A percentile compares a stretch with the other conserved stretches of the same genome.
phyloP scores from a whole-genome alignment of 1,284 basidiomycete species.

The Boletellus deceptivus region DNA sequence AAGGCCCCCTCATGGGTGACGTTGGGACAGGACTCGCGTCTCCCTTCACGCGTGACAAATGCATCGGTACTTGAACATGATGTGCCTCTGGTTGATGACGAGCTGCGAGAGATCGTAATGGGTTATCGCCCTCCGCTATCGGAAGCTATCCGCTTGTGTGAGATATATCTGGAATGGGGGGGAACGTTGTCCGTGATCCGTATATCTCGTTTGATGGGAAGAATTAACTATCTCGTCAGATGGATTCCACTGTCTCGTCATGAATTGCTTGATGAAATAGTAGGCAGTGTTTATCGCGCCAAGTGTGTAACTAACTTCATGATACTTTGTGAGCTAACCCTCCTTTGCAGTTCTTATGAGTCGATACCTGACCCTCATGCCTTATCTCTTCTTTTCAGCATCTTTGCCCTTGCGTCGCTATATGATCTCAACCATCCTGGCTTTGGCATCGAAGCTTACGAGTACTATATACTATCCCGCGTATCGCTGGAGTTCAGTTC shows the following conservation, averaged over 20 bases:
- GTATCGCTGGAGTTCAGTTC: conserved; percentile 48
- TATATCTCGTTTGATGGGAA: background rate
- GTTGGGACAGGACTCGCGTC: conserved; percentile 27
- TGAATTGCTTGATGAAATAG: conserved; percentile 51
- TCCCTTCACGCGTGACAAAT: conserved; percentile 34
- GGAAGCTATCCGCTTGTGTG: conserved; percentile 53
- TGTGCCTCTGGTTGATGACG: conserved; percentile 29
- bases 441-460: conserved; percentile 50
- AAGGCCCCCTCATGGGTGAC: conserved; percentile 20
- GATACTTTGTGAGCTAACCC: conserved; percentile 7
- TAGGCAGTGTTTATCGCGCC: conserved; percentile 45
- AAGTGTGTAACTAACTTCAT: conserved; percentile 33
- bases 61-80: conserved; percentile 35
- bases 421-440: conserved; percentile 46
- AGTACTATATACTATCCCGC: conserved; percentile 57
- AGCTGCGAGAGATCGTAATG: conserved; percentile 41
- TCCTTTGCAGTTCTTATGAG: conserved; percentile 33
- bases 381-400: conserved; percentile 53
- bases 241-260: conserved; percentile 38
- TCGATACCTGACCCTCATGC: conserved; percentile 40
- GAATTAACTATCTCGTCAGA: conserved; percentile 24
- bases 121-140: conserved; percentile 47
- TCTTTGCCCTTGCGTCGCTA: conserved; percentile 51
- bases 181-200: conserved; percentile 45
- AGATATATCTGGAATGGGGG: conserved; percentile 54